Conservation (phyloP, 805 yeast genomes). For the Candida caryicola region DNA sequence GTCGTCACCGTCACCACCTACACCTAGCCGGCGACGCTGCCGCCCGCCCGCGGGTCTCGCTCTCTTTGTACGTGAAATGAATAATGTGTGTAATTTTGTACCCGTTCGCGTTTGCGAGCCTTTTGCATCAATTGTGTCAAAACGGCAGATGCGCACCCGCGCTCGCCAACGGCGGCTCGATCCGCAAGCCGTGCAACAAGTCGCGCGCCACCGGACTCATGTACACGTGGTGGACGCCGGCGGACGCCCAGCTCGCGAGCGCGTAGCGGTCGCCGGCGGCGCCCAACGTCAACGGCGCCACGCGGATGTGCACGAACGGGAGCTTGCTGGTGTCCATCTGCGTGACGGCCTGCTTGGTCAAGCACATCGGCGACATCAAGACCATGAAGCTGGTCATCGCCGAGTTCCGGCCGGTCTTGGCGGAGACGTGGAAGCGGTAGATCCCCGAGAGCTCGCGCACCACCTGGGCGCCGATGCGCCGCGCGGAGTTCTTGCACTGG, state of each 20-base stretch:
- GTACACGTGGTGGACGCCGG: slow-evolving; percentile 32
- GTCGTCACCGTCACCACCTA: slow-evolving; percentile 4
- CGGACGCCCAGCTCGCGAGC: slow-evolving; percentile 37
- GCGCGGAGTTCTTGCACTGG: slow-evolving; percentile 53
- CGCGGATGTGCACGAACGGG: slow-evolving; percentile 45
- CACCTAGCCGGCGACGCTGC: too few relatives aligned
- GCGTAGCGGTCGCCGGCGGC: slow-evolving; percentile 25
- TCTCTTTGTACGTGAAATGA: too few relatives aligned
- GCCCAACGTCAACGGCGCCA: slow-evolving; percentile 28
- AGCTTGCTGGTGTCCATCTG: slow-evolving; percentile 44
- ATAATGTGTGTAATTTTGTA: too few relatives aligned
- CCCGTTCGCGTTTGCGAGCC: too few relatives aligned
- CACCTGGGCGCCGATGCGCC: slow-evolving; percentile 43
- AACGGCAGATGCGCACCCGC: too few relatives aligned
- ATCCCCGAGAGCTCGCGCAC: slow-evolving; percentile 57
- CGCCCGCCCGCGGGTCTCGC: too few relatives aligned
- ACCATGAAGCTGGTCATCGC: slow-evolving; percentile 27
- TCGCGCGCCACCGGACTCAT: slow-evolving; percentile 37
- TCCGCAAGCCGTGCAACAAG: slow-evolving; percentile 28
- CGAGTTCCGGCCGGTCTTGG: slow-evolving; percentile 12
- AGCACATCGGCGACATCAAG: slow-evolving; percentile 45
- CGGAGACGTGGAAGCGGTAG: slow-evolving; percentile 35
- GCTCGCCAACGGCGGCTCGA: slow-evolving; percentile 26
- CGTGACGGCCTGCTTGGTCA: slow-evolving; percentile 46
- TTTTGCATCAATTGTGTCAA: neutral